Conservation (phyloP, 495 filamentous ascomycete genomes). For the Echria macrotheca region DNA sequence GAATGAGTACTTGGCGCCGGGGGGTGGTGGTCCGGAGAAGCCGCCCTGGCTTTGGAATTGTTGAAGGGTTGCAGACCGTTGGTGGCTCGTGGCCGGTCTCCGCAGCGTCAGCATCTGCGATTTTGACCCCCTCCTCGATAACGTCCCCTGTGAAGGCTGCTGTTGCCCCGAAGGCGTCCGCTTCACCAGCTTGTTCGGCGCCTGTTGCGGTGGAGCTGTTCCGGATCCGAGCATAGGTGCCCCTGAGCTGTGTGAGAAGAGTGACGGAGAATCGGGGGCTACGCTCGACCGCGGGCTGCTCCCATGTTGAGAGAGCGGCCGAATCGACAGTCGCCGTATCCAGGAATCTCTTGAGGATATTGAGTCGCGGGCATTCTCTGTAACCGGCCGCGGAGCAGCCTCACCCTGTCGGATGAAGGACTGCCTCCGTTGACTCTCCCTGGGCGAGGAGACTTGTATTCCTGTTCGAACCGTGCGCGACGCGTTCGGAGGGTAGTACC, state of each 20-base stretch:
- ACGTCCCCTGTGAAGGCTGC: conserved; percentile 33
- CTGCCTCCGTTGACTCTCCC: conserved; percentile 32
- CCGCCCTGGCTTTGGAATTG: conserved; percentile 33
- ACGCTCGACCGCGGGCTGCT: conserved; percentile 62
- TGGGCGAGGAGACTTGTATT: conserved; percentile 26
- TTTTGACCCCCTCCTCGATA: conserved; percentile 38
- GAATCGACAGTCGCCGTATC: conserved; percentile 67
- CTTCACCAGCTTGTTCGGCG: conserved; percentile 87
- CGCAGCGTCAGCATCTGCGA: conserved; percentile 56
- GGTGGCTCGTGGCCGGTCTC: conserved; percentile 82
- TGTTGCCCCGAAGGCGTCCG: conserved; percentile 58
- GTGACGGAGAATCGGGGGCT: conserved; percentile 60
- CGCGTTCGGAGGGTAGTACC: conserved; percentile 21
- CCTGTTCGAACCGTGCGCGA: too few species aligned
- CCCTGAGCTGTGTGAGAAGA: conserved; percentile 66
- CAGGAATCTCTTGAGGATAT: conserved; percentile 62
- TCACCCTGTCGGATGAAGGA: conserved; percentile 42
- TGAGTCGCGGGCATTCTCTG: conserved; percentile 41
- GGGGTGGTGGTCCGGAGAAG: conserved; percentile 15
- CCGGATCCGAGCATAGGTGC: conserved; percentile 54
- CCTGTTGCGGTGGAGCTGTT: conserved; percentile 36
- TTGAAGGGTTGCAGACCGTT: conserved; percentile 67
- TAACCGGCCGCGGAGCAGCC: conserved; percentile 25
- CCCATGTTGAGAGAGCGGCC: conserved; percentile 65
- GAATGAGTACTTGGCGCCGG: conserved; percentile 27